Percentiles rank a stretch among this genome's conserved stretches.
These are phyloP conservation scores for Mesotaenium endlicherianum DNA, from an alignment of 139 green algal species.

Conservation along the genomic window DNA sequence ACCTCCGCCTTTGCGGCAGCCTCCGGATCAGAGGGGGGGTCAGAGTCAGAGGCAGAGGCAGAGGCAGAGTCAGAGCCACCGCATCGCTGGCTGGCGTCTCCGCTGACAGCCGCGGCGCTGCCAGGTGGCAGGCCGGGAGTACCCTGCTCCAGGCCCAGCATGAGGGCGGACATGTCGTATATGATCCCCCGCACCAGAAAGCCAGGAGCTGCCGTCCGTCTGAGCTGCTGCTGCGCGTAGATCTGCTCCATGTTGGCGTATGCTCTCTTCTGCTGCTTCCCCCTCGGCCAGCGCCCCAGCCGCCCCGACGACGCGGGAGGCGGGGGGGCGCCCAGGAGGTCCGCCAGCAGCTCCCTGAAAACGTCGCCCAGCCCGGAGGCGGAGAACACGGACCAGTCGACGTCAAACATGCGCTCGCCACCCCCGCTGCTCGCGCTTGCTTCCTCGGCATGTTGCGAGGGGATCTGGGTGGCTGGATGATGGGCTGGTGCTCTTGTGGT, in stretches of 20 bases:
- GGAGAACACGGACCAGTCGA: constrained; percentile 10
- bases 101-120: too few relatives aligned
- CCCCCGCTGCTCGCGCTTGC: not conserved
- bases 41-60: too few relatives aligned
- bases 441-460: too few relatives aligned
- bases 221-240: constrained; percentile 2
- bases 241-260: constrained; percentile 9
- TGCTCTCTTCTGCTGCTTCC: not conserved
- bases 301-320: not conserved
- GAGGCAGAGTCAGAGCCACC: too few relatives aligned
- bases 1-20: too few relatives aligned
- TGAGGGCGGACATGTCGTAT: constrained; percentile 18
- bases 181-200: constrained; percentile 24
- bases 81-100: too few relatives aligned
- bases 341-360: constrained; percentile 2
- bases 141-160: too few relatives aligned
- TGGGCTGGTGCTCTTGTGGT: too few relatives aligned
- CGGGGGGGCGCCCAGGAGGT: not conserved
- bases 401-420: constrained; percentile 1
- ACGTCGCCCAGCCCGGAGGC: not conserved
- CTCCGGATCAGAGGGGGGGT: too few relatives aligned
- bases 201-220: not conserved
- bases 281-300: not conserved
- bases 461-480: too few relatives aligned
- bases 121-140: too few relatives aligned